Evolutionary conservation across 2,329 filamentous ascomycete species (phyloP).

Genomic region (Nigrospora oryzae): DNA sequence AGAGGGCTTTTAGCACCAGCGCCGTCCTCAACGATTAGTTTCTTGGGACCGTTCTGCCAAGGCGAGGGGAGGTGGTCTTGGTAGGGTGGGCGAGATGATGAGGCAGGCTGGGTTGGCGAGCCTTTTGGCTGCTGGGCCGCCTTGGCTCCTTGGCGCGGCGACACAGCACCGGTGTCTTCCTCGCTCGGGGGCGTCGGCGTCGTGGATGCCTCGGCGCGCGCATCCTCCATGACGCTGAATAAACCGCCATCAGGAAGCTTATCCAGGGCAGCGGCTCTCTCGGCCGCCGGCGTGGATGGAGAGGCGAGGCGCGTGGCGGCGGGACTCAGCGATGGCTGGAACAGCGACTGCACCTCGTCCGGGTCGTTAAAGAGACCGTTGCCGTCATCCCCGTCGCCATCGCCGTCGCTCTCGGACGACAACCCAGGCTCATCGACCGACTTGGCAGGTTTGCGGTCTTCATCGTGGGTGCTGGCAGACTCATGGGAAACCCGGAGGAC

Average conservation of each 20-base stretch:
- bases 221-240: slow-evolving; percentile 24
- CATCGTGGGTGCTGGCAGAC: no score
- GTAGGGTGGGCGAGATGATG: slow-evolving; percentile 9
- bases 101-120: no score
- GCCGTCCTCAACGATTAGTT: slow-evolving; percentile 22
- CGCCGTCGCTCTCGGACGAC: slow-evolving; percentile 15
- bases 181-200: no score
- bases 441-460: no score
- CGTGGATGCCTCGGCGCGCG: not conserved
- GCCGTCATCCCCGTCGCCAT: slow-evolving; percentile 17
- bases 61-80: slow-evolving; percentile 19
- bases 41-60: slow-evolving; percentile 33
- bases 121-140: no score
- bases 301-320: slow-evolving; percentile 47
- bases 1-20: slow-evolving; percentile 27
- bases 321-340: slow-evolving; percentile 51
- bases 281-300: slow-evolving; percentile 44
- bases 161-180: no score
- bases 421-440: slow-evolving; percentile 12
- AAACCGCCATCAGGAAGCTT: slow-evolving; percentile 25
- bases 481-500: no score
- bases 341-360: slow-evolving; percentile 50
- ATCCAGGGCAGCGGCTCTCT: slow-evolving; percentile 49
- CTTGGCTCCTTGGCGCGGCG: no score
- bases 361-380: slow-evolving; percentile 30